Evolutionary conservation across 345 rosid genomes (phyloP), one percentile per base, ranked within the genome.

Genomic region (Eutrema heterophyllum): DNA sequence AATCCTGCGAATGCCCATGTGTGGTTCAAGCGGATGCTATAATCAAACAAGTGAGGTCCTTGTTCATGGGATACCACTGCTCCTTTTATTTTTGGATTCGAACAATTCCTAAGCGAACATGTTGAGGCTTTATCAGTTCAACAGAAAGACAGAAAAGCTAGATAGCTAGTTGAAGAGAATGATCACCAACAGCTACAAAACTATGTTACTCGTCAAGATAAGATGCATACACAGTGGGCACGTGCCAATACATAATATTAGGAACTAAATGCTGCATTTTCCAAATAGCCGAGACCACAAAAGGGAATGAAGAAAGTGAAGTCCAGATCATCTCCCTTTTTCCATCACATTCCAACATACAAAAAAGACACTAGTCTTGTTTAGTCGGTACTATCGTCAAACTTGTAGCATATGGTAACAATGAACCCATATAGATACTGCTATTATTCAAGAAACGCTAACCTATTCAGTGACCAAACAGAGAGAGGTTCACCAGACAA

Each of bases 1-100:
- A 89, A 89, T 70, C 98, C 98, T 45, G 95, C 80, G 82, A 94
- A 87, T 51, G 98, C 98, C 98, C 98, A 94, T 38, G 97, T 83
- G 84, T 94, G 98, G 81, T 94, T 94, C 82, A 94, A 92, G 68
- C 96, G 96, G 72, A 94, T 88, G 71, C 98, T 94, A 77, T 91
- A 94, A 80, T 94, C 98, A 85, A 85, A 94, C 61, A 77, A 64
- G 53, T 76, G 85, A 77, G 97, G 97, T 65, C 98, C 97, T 84
- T 91, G 98, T 77, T 76, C 70, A 75, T 91, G 95, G 81, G 89
- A 94, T 41, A 88, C 81, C 71, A 94, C 81, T 44, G 98, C 97
- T 80, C 95, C 98, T 82, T 85, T 89, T 70, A 94, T 84, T 85
- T 91, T 89, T 43, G 97, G 98, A 83, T 89, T 82, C 67, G 82